phyloP scores from a whole-genome alignment of 257 asterid genomes.

The Nyctanthes arbortristis region DNA sequence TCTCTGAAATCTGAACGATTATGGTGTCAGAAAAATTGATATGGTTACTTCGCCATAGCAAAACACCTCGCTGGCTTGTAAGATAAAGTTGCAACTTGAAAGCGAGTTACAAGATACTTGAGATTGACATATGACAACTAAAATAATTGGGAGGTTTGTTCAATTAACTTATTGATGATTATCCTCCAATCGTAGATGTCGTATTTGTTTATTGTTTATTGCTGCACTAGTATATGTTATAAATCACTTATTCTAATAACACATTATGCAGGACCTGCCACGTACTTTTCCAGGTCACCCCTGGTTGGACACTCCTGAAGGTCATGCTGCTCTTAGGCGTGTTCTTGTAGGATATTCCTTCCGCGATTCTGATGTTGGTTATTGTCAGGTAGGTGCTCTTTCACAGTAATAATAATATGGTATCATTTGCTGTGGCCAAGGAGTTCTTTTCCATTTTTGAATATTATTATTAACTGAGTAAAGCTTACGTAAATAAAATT shows the following conservation, averaged over 20 bases:
- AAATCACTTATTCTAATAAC: not conserved
- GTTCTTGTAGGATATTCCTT: conserved; percentile 96
- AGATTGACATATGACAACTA: not conserved
- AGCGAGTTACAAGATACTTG: not conserved
- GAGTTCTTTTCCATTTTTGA: conserved; percentile 1
- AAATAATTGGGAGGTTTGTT: not conserved
- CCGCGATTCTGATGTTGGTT: conserved; percentile 98
- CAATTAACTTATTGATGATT: not conserved
- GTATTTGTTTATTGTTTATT: not conserved
- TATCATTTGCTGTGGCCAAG: not conserved
- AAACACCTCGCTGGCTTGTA: not conserved
- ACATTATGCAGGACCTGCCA: conserved; percentile 76
- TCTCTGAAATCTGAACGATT: not conserved
- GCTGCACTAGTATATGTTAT: not conserved
- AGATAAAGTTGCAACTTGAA: not conserved
- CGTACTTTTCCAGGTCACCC: conserved; percentile 99
- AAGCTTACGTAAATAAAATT: conserved; percentile 12
- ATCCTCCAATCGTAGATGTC: not conserved
- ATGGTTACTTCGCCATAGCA: not conserved
- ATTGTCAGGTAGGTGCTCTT: conserved; percentile 76
- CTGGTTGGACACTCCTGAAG: conserved; percentile 90
- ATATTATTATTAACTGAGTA: not conserved
- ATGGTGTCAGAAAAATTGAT: not conserved
- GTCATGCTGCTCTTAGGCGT: conserved; percentile 94
- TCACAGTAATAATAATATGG: not conserved